Evolutionary conservation across 345 rosid species (phyloP).

Genomic region (Anastatica hierochuntica): DNA sequence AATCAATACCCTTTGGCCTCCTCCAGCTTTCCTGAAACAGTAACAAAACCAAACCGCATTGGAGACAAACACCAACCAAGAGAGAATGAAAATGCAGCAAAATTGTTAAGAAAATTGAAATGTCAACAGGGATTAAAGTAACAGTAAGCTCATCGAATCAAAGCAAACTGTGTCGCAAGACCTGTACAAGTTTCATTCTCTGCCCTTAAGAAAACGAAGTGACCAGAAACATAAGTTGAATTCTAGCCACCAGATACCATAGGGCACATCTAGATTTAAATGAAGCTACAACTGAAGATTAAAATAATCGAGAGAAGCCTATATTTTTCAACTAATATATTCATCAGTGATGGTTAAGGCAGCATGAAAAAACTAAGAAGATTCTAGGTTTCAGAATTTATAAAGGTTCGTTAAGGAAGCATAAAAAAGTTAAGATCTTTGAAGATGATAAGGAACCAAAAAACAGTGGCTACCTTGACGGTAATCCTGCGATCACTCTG

Average conservation of each 20-base stretch:
- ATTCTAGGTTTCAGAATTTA: neutral
- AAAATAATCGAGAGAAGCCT: slow-evolving; percentile 29
- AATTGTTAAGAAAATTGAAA: too few relatives aligned
- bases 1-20: slow-evolving; percentile 83
- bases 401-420: neutral
- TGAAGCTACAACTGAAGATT: too few relatives aligned
- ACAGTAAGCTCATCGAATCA: slow-evolving; percentile 18
- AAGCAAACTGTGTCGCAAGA: slow-evolving; percentile 42
- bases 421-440: slow-evolving; percentile 25
- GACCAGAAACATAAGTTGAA: slow-evolving; percentile 39
- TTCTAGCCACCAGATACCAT: slow-evolving; percentile 75
- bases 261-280: slow-evolving; percentile 31
- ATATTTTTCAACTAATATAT: too few relatives aligned
- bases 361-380: neutral
- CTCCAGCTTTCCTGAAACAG: slow-evolving; percentile 65
- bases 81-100: too few relatives aligned
- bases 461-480: slow-evolving; percentile 45
- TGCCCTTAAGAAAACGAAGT: slow-evolving; percentile 66
- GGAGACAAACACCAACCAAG: neutral
- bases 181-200: slow-evolving; percentile 36
- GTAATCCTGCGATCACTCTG: slow-evolving; percentile 72
- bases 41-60: neutral
- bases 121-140: slow-evolving; percentile 29
- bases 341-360: too few relatives aligned
- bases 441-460: slow-evolving; percentile 34